Evolutionary conservation across 371 early-diverging fungal genomes (phyloP).

Genomic region (Mucor lusitanicus): DNA sequence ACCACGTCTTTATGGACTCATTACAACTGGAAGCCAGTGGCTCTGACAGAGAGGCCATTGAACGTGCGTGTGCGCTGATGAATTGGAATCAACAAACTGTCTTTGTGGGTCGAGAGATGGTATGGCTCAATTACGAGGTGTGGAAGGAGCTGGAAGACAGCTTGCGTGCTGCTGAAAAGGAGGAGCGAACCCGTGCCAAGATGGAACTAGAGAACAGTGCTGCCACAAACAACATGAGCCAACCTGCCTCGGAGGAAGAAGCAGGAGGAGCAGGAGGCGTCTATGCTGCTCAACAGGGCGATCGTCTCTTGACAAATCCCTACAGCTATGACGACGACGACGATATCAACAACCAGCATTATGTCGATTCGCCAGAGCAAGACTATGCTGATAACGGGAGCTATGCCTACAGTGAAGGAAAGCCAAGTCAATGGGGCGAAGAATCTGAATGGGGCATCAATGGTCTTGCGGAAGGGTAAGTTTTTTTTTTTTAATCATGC

Average conservation of each 20-base stretch:
- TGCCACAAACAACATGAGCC: background rate
- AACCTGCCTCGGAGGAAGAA: background rate
- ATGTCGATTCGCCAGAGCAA: conserved; percentile 3
- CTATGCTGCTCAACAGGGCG: background rate
- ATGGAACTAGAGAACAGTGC: background rate
- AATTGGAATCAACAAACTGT: conserved; percentile 28
- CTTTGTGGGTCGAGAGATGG: conserved; percentile 52
- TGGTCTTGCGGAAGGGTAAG: conserved; percentile 39
- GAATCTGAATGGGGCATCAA: conserved; percentile 44
- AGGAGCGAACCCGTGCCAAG: conserved; percentile 49
- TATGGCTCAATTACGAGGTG: conserved; percentile 64
- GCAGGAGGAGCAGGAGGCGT: no score
- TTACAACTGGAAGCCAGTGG: conserved; percentile 25
- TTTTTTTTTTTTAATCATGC: background rate
- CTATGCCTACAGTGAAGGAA: conserved; percentile 32
- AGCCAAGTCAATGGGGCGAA: conserved; percentile 40
- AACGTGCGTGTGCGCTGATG: conserved; percentile 30
- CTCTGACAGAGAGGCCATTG: conserved; percentile 23
- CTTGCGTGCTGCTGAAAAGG: conserved; percentile 68
- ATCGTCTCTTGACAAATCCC: background rate
- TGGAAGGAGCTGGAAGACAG: conserved; percentile 79
- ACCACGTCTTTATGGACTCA: conserved; percentile 22
- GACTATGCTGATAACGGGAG: conserved; percentile 17
- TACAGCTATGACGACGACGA: background rate
- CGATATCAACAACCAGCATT: background rate